Conservation (phyloP, 768 basidiomycete species). For the Gelatoporia subvermispora region DNA sequence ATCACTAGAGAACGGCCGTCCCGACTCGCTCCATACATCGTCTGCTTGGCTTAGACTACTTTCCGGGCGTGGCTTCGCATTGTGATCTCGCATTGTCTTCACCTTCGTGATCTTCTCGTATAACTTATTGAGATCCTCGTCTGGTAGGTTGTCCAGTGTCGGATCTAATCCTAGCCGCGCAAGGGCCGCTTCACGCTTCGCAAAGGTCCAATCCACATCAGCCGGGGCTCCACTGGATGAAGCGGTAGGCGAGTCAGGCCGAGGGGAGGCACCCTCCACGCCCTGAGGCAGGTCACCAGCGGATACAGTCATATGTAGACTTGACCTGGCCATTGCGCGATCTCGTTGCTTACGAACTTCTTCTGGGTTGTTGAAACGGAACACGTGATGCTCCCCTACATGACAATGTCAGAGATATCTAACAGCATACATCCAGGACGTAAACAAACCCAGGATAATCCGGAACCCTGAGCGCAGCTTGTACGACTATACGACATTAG, state of each 20-base stretch:
- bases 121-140: conserved; percentile 90
- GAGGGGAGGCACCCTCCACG: conserved; percentile 46
- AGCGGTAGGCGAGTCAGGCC: conserved; percentile 75
- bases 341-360: conserved; percentile 90
- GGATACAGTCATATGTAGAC: conserved; percentile 57
- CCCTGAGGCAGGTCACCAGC: conserved; percentile 60
- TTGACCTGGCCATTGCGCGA: conserved; percentile 70
- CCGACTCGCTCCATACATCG: conserved; percentile 85
- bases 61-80: conserved; percentile 78
- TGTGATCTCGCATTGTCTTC: conserved; percentile 80
- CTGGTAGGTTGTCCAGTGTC: conserved; percentile 85
- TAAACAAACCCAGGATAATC: conserved; percentile 80
- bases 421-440: neutral
- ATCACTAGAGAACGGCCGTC: conserved; percentile 75
- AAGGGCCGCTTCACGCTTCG: conserved; percentile 89
- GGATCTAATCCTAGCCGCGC: conserved; percentile 85
- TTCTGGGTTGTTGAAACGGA: conserved; percentile 94
- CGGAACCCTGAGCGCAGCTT: conserved; percentile 93
- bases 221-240: conserved; percentile 60
- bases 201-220: conserved; percentile 96
- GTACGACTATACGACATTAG: conserved; percentile 42
- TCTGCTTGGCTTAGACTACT: conserved; percentile 84
- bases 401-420: neutral
- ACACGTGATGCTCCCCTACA: conserved; percentile 92
- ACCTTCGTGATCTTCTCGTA: conserved; percentile 94